phyloP scores from a whole-genome alignment of 1,139 yeast genomes.

The Torulaspora pretoriensis region DNA sequence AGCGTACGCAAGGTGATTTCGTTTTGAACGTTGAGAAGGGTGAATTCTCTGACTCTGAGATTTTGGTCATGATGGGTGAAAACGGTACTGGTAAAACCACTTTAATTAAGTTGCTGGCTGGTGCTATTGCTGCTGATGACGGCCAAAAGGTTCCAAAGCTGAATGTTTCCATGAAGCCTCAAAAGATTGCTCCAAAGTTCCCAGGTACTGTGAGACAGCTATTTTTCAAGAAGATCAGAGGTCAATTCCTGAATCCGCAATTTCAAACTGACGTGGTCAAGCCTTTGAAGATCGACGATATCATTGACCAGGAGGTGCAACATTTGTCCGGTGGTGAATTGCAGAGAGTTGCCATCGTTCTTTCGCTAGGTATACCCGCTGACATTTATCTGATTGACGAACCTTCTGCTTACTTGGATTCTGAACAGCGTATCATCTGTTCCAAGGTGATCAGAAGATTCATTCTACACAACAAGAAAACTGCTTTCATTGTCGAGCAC shows the following conservation, averaged over 20 bases:
- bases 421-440: constrained; percentile 99
- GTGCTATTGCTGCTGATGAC: constrained; percentile 81
- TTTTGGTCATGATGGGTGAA: constrained; percentile 98
- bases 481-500: constrained; percentile 98
- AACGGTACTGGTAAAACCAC: constrained; percentile 99
- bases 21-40: constrained; percentile 75
- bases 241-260: constrained; percentile 91
- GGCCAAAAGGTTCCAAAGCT: constrained; percentile 76
- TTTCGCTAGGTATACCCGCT: constrained; percentile 90
- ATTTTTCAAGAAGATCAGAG: constrained; percentile 92
- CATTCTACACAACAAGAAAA: constrained; percentile 91
- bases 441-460: constrained; percentile 97
- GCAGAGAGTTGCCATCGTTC: constrained; percentile 97
- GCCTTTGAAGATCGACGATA: constrained; percentile 88
- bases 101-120: constrained; percentile 90
- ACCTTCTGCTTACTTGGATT: constrained; percentile 97
- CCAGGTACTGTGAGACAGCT: constrained; percentile 97
- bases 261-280: constrained; percentile 97
- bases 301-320: constrained; percentile 96
- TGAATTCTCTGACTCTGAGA: constrained; percentile 93
- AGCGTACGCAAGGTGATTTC: constrained; percentile 95
- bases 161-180: constrained; percentile 96
- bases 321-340: constrained; percentile 98
- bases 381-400: constrained; percentile 96
- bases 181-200: constrained; percentile 97